Percentiles rank a stretch among this genome's conserved stretches.
Evolutionary conservation across 2,329 filamentous ascomycete genomes (phyloP).

Genomic region (Aspergillus brasiliensis): DNA sequence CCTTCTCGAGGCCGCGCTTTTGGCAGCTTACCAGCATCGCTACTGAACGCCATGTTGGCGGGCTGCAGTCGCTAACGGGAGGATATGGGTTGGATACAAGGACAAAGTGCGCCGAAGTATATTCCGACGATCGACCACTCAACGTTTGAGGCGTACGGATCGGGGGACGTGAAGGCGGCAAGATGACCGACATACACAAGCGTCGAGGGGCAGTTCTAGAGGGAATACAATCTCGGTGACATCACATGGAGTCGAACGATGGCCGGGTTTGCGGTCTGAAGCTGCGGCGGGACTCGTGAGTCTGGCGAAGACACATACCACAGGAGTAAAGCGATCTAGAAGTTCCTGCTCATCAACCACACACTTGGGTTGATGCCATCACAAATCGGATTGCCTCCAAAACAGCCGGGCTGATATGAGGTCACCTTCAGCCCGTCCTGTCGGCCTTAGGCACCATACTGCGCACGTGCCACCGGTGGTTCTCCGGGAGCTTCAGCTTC

Average conservation of each 20-base stretch:
- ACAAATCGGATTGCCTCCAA: not conserved
- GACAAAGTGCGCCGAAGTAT: not conserved
- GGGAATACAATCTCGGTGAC: conserved; percentile 19
- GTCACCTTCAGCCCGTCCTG: conserved; percentile 14
- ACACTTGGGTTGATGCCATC: not conserved
- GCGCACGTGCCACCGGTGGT: conserved; percentile 25
- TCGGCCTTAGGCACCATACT: conserved; percentile 18
- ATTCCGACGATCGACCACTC: conserved; percentile 2
- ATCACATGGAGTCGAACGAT: conserved; percentile 14
- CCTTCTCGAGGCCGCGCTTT: conserved; percentile 23
- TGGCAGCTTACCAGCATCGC: conserved; percentile 7
- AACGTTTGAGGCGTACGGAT: not conserved
- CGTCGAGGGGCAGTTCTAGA: conserved; percentile 20
- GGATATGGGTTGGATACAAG: not conserved
- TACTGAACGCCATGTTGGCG: conserved; percentile 24
- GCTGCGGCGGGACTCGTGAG: not conserved
- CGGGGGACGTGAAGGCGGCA: not conserved
- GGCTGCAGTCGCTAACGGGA: not conserved
- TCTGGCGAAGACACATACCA: conserved; percentile 7
- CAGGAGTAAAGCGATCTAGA: not conserved
- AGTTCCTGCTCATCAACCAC: not conserved
- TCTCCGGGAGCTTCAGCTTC: not conserved
- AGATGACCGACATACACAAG: conserved; percentile 9
- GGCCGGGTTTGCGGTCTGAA: conserved; percentile 9
- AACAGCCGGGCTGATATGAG: conserved; percentile 14